Conservation (phyloP, 1,284 basidiomycete species). For the Abortiporus biennis region DNA sequence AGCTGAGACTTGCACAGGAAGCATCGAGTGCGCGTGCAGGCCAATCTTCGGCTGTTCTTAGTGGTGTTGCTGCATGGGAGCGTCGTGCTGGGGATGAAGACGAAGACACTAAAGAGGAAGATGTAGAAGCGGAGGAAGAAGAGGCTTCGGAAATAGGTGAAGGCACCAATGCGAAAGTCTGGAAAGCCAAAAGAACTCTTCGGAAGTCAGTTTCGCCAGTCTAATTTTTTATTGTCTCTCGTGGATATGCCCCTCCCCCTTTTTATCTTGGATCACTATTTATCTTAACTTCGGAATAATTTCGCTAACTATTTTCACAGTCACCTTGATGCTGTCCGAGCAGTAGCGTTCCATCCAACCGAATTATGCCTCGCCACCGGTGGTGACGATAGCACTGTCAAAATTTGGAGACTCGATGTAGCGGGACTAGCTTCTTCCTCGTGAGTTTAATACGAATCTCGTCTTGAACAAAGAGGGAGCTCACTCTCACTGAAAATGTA, state of each 20-base stretch:
- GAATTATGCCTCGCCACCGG: constrained; percentile 85
- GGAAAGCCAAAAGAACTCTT: constrained; percentile 80
- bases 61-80: constrained; percentile 33
- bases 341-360: constrained; percentile 82
- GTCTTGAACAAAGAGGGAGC: constrained; percentile 10
- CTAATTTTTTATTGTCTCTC: constrained; percentile 11
- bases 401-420: constrained; percentile 89
- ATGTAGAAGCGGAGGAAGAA: constrained; percentile 37
- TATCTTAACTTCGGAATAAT: neutral
- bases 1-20: constrained; percentile 56
- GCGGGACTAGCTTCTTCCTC: constrained; percentile 62
- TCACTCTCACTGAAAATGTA: constrained; percentile 11
- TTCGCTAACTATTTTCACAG: constrained; percentile 36
- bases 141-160: constrained; percentile 58
- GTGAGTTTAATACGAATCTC: constrained; percentile 38
- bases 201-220: constrained; percentile 64
- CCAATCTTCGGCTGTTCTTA: constrained; percentile 9
- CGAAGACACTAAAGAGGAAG: constrained; percentile 47
- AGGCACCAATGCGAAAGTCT: constrained; percentile 67
- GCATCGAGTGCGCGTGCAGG: constrained; percentile 26
- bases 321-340: constrained; percentile 90
- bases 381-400: constrained; percentile 93
- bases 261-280: constrained; percentile 6
- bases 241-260: too few species aligned
- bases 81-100: constrained; percentile 39